Conservation (phyloP, 257 asterid genomes). For the Oldenlandia corymbosa region DNA sequence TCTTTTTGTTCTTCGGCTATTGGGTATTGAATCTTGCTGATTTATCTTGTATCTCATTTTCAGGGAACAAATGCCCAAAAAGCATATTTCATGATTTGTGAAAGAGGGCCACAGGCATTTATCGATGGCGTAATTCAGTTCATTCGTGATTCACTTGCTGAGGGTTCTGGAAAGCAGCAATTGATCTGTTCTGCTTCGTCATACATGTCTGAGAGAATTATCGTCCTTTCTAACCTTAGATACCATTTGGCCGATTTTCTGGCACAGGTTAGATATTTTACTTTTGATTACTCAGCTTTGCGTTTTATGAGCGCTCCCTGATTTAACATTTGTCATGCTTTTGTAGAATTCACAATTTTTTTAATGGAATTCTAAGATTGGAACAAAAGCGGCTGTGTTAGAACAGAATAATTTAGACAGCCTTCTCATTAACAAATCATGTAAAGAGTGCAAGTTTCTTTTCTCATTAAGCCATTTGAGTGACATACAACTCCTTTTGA, state of each 20-base stretch:
- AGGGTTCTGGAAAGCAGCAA: conserved; percentile 62
- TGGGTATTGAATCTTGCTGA: background rate
- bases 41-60: conserved; percentile 11
- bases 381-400: background rate
- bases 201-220: conserved; percentile 82
- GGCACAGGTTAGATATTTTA: conserved; percentile 59
- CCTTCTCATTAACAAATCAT: no score
- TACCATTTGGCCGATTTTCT: conserved; percentile 69
- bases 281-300: background rate
- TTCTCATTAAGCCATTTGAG: no score
- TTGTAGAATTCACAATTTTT: background rate
- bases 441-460: no score
- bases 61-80: conserved; percentile 72
- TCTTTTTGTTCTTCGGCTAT: background rate
- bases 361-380: background rate
- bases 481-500: no score
- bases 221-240: conserved; percentile 64
- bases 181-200: conserved; percentile 60
- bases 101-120: conserved; percentile 85
- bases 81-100: conserved; percentile 90
- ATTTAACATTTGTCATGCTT: background rate
- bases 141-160: conserved; percentile 50
- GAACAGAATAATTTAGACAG: no score
- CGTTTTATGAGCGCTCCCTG: no score
- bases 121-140: conserved; percentile 64